These are phyloP conservation scores for Vitis cinerea DNA, from an alignment of 164 flowering plant species.

Conservation along the genomic window DNA sequence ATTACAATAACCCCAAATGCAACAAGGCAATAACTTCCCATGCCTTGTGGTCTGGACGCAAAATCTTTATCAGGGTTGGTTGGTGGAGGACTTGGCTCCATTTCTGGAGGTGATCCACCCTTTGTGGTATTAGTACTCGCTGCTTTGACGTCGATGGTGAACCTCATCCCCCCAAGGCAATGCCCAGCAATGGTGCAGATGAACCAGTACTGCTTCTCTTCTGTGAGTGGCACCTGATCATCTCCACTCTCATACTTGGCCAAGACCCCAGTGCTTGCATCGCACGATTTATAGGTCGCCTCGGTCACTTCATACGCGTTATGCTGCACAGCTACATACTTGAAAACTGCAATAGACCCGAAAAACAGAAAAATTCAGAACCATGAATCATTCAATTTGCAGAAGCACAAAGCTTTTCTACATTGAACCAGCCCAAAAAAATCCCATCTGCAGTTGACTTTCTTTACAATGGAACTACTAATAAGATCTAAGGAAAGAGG, in stretches of 20 bases:
- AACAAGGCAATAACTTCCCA: not conserved
- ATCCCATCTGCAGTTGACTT: not conserved
- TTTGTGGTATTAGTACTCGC: not conserved
- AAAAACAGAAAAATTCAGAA: not conserved
- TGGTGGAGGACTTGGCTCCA: conserved; percentile 2
- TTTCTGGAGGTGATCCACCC: conserved; percentile 1
- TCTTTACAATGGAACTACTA: not conserved
- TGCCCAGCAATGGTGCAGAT: conserved; percentile 44
- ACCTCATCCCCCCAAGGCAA: conserved; percentile 61
- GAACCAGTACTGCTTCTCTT: conserved; percentile 51
- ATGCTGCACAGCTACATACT: conserved; percentile 39
- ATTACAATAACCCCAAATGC: not conserved
- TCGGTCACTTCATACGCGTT: conserved; percentile 40
- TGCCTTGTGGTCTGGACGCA: not conserved
- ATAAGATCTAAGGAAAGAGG: not conserved
- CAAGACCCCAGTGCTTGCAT: conserved; percentile 36
- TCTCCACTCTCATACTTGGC: conserved; percentile 35
- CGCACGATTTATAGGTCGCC: conserved; percentile 37
- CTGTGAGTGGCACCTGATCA: conserved; percentile 32
- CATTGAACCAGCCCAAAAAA: not conserved
- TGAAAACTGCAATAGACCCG: conserved; percentile 33
- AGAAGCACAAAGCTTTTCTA: not conserved
- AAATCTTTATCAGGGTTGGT: not conserved
- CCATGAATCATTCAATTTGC: not conserved
- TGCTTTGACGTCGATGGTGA: conserved; percentile 30